phyloP scores from a whole-genome alignment of 2,329 filamentous ascomycete genomes.

The Diaporthe ilicicola region DNA sequence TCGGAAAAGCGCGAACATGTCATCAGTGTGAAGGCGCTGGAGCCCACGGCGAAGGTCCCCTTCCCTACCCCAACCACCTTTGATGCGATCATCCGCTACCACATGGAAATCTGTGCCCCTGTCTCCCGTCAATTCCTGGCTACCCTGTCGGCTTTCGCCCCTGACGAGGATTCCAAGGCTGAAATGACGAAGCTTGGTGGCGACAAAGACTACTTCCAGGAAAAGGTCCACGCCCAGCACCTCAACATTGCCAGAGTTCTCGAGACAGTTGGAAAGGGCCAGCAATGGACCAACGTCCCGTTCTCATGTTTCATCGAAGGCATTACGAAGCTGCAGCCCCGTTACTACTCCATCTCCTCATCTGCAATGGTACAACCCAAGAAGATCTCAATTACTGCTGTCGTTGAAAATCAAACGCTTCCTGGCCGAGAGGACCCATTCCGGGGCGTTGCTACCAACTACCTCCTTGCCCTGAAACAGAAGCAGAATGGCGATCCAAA shows the following conservation, averaged over 20 bases:
- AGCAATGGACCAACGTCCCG: slow-evolving; percentile 84
- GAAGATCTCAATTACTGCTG: slow-evolving; percentile 93
- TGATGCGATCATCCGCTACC: slow-evolving; percentile 91
- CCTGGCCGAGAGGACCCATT: slow-evolving; percentile 80
- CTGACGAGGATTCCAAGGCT: slow-evolving; percentile 82
- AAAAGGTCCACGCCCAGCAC: slow-evolving; percentile 81
- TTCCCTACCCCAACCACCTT: slow-evolving; percentile 98
- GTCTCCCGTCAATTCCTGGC: slow-evolving; percentile 96
- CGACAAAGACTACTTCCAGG: slow-evolving; percentile 95
- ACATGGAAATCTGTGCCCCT: slow-evolving; percentile 95
- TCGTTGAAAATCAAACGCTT: slow-evolving; percentile 85
- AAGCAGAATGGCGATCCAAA: slow-evolving; percentile 91
- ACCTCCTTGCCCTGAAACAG: slow-evolving; percentile 91
- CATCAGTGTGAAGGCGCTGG: slow-evolving; percentile 87
- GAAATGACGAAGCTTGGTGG: slow-evolving; percentile 89
- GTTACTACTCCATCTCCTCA: slow-evolving; percentile 99
- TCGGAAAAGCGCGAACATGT: slow-evolving; percentile 81
- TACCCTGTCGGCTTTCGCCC: slow-evolving; percentile 87
- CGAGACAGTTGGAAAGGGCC: slow-evolving; percentile 73
- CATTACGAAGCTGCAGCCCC: slow-evolving; percentile 92
- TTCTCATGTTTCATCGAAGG: slow-evolving; percentile 96
- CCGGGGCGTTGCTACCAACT: slow-evolving; percentile 97
- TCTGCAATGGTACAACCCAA: slow-evolving; percentile 93
- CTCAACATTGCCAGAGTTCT: slow-evolving; percentile 92
- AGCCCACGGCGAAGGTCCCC: slow-evolving; percentile 95